Conservation (phyloP, 805 yeast genomes). For the Candida boidinii region DNA sequence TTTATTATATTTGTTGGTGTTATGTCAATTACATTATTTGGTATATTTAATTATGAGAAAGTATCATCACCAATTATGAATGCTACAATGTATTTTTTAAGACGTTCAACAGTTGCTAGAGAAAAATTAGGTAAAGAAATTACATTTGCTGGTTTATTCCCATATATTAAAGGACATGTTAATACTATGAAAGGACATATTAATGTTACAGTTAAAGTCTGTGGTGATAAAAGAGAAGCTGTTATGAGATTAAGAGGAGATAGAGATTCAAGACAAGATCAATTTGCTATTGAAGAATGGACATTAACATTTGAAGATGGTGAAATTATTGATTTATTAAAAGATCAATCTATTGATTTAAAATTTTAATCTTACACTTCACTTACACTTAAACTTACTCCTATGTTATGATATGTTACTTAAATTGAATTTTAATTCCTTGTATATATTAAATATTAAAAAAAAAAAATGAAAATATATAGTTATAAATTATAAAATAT, state of each 20-base stretch:
- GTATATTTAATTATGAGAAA: conserved; percentile 90
- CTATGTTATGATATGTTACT: too few relatives aligned
- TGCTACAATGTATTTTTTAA: conserved; percentile 76
- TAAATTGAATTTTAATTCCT: too few relatives aligned
- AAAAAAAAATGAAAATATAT: too few relatives aligned
- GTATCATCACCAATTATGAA: conserved; percentile 82
- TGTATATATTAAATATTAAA: too few relatives aligned
- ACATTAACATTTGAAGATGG: conserved; percentile 40
- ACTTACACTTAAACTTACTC: too few relatives aligned
- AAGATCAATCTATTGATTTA: conserved; percentile 32
- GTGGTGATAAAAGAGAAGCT: conserved; percentile 51
- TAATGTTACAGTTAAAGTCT: conserved; percentile 61
- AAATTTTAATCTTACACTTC: conserved; percentile 9
- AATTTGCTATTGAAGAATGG: conserved; percentile 59
- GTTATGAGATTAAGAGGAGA: conserved; percentile 64
- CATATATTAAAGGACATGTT: conserved; percentile 84
- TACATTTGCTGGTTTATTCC: conserved; percentile 63
- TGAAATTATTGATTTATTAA: conserved; percentile 33
- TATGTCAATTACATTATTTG: conserved; percentile 46
- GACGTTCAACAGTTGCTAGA: conserved; percentile 63
- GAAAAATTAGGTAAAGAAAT: conserved; percentile 67
- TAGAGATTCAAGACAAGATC: conserved; percentile 48
- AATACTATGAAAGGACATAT: conserved; percentile 79
- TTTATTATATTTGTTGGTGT: conserved; percentile 46
- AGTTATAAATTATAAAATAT: too few relatives aligned